These are phyloP conservation scores for Microcyclosporella mali DNA, from an alignment of 2,329 filamentous ascomycete genomes.

Conservation along the genomic window DNA sequence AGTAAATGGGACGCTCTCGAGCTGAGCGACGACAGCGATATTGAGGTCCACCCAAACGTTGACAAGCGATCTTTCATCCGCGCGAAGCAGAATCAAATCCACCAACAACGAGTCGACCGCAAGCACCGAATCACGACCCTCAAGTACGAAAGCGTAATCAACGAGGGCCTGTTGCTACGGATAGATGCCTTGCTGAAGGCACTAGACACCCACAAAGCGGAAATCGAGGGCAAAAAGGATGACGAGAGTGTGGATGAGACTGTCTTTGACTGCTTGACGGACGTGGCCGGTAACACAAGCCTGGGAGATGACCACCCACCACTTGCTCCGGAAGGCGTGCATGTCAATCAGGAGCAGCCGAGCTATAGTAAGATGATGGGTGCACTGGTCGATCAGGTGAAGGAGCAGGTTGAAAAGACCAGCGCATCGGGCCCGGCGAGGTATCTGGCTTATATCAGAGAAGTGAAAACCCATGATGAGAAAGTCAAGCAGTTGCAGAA, in stretches of 20 bases:
- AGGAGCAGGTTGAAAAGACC: constrained; percentile 69
- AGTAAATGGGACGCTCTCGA: constrained; percentile 84
- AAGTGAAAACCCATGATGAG: constrained; percentile 66
- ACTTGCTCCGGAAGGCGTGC: constrained; percentile 71
- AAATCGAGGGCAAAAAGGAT: constrained; percentile 51
- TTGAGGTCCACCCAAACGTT: constrained; percentile 98
- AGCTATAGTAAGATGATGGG: constrained; percentile 98
- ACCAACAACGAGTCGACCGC: constrained; percentile 79
- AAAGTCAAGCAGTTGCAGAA: constrained; percentile 75
- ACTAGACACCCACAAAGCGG: constrained; percentile 64
- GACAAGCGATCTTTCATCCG: constrained; percentile 98
- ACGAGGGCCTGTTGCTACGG: constrained; percentile 79
- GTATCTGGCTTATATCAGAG: constrained; percentile 69
- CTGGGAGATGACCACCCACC: constrained; percentile 69
- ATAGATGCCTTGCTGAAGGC: constrained; percentile 72
- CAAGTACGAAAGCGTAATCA: constrained; percentile 88
- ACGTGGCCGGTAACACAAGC: constrained; percentile 57
- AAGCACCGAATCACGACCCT: constrained; percentile 83
- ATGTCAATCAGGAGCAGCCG: constrained; percentile 66
- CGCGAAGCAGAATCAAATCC: constrained; percentile 95
- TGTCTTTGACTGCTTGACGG: constrained; percentile 84
- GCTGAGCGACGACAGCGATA: constrained; percentile 94
- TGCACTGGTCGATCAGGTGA: constrained; percentile 89
- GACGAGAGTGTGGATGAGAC: constrained; percentile 66
- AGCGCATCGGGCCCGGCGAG: constrained; percentile 53